phyloP scores from a whole-genome alignment of 23 red algal species.

The Gracilaria caudata region DNA sequence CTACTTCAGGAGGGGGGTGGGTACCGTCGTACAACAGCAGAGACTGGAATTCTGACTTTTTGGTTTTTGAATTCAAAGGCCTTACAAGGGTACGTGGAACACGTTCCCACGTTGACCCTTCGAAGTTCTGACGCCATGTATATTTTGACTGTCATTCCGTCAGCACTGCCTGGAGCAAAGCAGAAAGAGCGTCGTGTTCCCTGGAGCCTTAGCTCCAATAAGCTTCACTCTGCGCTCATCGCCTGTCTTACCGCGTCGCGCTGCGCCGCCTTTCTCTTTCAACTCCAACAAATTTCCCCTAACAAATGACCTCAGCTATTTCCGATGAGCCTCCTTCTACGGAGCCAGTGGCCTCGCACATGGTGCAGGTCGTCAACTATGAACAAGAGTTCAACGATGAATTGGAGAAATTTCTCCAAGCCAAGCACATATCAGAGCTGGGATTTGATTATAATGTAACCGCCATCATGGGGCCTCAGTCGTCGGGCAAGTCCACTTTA shows the following conservation, averaged over 20 bases:
- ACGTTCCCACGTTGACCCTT: background rate
- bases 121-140: too few relatives aligned
- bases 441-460: conserved; percentile 89
- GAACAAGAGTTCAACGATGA: conserved; percentile 85
- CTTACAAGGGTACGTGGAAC: background rate
- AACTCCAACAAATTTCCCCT: background rate
- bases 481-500: conserved; percentile 95
- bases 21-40: too few relatives aligned
- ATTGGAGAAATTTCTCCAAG: conserved; percentile 63
- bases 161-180: too few relatives aligned
- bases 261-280: background rate
- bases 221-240: background rate
- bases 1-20: too few relatives aligned
- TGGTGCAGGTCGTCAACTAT: conserved; percentile 91
- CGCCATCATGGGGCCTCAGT: conserved; percentile 93
- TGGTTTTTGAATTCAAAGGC: background rate
- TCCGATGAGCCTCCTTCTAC: background rate
- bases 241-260: background rate
- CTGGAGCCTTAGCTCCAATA: background rate
- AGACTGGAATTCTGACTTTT: background rate
- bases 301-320: conserved; percentile 1
- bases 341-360: conserved; percentile 12
- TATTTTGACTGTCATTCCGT: background rate
- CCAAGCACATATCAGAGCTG: conserved; percentile 30
- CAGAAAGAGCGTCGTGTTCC: background rate